These are phyloP conservation scores for Neurospora africana DNA, from an alignment of 495 filamentous ascomycete genomes.

Conservation along the genomic window DNA sequence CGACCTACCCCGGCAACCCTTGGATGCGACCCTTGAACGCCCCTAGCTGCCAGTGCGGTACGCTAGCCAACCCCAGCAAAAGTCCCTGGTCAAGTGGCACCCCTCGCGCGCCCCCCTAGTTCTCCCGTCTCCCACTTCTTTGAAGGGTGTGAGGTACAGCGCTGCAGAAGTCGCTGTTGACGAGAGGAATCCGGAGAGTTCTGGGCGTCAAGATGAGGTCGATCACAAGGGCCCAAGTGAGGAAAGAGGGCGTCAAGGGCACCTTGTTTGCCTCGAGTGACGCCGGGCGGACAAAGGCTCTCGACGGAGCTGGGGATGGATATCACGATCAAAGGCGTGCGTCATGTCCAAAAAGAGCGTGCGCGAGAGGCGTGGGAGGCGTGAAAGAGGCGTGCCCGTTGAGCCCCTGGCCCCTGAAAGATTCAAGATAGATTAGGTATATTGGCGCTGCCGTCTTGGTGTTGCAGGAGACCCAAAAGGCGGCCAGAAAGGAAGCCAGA, in stretches of 20 bases:
- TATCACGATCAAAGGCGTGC: not conserved
- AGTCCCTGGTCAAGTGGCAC: not conserved
- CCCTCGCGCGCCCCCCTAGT: not conserved
- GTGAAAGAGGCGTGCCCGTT: not conserved
- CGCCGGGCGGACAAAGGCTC: not conserved
- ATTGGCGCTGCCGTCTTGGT: not conserved
- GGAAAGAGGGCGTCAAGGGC: not conserved
- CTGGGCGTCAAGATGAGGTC: not conserved
- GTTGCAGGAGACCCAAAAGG: not conserved
- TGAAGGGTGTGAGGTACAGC: not conserved
- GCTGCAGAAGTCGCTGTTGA: not conserved
- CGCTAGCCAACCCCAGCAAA: not conserved
- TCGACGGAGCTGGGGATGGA: not conserved
- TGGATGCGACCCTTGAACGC: not conserved
- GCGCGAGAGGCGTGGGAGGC: not conserved
- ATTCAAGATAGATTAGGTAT: not conserved
- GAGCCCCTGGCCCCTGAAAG: not conserved
- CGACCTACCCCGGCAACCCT: not conserved
- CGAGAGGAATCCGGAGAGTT: not conserved
- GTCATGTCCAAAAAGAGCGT: not conserved
- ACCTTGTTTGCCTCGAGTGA: not conserved
- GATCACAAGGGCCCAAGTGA: not conserved
- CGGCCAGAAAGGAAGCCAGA: not conserved
- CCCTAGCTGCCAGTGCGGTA: not conserved
- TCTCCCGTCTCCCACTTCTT: not conserved